phyloP scores from a whole-genome alignment of 345 rosid species.

The Pugionium dolabratum region DNA sequence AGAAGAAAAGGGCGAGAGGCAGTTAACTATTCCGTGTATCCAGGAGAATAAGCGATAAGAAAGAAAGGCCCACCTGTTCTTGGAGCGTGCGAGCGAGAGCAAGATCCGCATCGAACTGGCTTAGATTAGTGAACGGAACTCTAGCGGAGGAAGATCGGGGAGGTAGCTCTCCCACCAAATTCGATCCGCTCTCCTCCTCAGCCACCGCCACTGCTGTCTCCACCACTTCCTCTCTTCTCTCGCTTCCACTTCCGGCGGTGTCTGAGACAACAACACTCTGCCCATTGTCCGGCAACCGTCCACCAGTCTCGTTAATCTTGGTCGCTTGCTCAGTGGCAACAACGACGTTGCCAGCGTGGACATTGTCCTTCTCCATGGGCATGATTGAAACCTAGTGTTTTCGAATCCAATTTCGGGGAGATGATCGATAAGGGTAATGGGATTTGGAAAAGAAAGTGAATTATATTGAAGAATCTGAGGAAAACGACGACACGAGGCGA shows the following conservation, averaged over 20 bases:
- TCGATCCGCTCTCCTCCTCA: constrained; percentile 36
- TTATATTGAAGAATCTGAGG: constrained; percentile 41
- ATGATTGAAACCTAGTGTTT: constrained; percentile 30
- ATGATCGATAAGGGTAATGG: not conserved
- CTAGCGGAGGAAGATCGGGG: constrained; percentile 50
- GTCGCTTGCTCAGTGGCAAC: constrained; percentile 35
- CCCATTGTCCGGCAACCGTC: constrained; percentile 30
- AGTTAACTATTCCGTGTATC: not conserved
- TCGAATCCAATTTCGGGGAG: constrained; percentile 26
- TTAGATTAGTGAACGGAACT: constrained; percentile 78
- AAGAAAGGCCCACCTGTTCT: constrained; percentile 61
- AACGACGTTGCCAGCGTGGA: constrained; percentile 37
- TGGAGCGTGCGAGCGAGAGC: constrained; percentile 91
- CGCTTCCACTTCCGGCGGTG: constrained; percentile 30
- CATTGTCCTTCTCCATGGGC: constrained; percentile 44
- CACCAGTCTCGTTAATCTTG: constrained; percentile 37
- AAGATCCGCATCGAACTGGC: constrained; percentile 90
- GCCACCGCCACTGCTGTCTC: constrained; percentile 41
- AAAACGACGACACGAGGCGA: constrained; percentile 33
- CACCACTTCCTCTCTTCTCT: constrained; percentile 30
- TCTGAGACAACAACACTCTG: constrained; percentile 21
- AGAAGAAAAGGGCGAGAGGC: not conserved
- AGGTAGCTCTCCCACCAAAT: constrained; percentile 39
- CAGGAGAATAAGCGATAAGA: constrained; percentile 1
- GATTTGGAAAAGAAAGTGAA: constrained; percentile 34